Evolutionary conservation across 2,329 filamentous ascomycete species (phyloP).

Genomic region (Monilinia laxa): DNA sequence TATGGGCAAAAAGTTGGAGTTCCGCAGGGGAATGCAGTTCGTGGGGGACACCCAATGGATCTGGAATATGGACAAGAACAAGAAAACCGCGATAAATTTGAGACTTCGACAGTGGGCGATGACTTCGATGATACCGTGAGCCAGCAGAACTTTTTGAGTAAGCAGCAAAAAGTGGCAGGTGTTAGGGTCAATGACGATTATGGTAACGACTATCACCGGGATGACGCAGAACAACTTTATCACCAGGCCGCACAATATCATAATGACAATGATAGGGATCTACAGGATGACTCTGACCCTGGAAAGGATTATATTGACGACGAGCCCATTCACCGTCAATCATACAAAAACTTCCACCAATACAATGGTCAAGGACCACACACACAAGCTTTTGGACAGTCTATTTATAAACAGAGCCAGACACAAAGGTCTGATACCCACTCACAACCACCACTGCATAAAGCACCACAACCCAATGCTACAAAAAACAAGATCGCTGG

Average conservation of each 20-base stretch:
- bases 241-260: not conserved
- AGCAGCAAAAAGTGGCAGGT: not conserved
- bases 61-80: not conserved
- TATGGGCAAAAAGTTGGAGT: constrained; percentile 6
- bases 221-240: not conserved
- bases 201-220: not conserved
- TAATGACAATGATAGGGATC: not conserved
- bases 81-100: constrained; percentile 1
- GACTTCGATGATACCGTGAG: constrained; percentile 21
- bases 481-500: constrained; percentile 5
- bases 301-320: not conserved
- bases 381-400: not conserved
- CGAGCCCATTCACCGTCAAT: not conserved
- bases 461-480: not conserved
- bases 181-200: not conserved
- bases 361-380: constrained; percentile 7
- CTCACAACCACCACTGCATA: not conserved
- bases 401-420: constrained; percentile 11
- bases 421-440: not conserved
- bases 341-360: not conserved
- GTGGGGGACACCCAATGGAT: not conserved
- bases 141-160: not conserved
- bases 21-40: not conserved
- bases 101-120: constrained; percentile 8
- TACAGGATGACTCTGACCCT: not conserved